These are phyloP conservation scores for Cystobasidium onofrii DNA, from an alignment of 768 basidiomycete species.

Conservation along the genomic window DNA sequence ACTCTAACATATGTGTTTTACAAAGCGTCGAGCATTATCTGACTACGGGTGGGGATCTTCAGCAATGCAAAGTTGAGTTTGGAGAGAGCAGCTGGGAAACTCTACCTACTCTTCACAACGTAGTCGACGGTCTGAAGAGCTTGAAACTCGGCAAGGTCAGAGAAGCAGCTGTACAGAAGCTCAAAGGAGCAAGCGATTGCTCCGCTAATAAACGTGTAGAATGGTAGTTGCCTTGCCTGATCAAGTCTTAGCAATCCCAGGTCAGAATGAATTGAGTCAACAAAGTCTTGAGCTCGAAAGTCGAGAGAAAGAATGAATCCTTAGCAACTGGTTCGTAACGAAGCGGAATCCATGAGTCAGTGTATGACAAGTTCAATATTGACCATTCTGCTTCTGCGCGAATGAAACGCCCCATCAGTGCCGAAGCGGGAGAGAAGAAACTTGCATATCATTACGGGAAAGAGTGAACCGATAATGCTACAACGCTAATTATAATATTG, in stretches of 20 bases:
- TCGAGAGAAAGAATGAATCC: too few relatives aligned
- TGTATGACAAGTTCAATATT: too few relatives aligned
- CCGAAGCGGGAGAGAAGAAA: background rate
- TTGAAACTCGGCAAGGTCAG: background rate
- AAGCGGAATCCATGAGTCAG: too few relatives aligned
- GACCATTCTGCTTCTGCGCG: too few relatives aligned
- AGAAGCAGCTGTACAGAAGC: background rate
- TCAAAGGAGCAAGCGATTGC: constrained; percentile 1
- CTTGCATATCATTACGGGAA: background rate
- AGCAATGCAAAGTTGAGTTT: background rate
- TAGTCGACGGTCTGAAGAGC: background rate
- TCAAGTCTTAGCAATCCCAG: too few relatives aligned
- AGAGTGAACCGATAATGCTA: background rate
- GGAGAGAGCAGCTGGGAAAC: background rate
- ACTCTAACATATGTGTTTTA: too few relatives aligned
- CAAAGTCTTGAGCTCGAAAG: too few relatives aligned
- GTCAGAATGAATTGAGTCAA: too few relatives aligned
- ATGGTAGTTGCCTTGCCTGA: background rate
- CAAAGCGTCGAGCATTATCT: too few relatives aligned
- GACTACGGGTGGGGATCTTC: too few relatives aligned
- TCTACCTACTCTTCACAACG: background rate
- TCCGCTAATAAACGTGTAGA: background rate
- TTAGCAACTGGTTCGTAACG: too few relatives aligned
- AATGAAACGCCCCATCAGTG: too few relatives aligned
- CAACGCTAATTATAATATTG: background rate